Percentiles rank a stretch among this genome's conserved stretches.
Conservation (phyloP, 345 rosid genomes). For the Orychophragmus violaceus region DNA sequence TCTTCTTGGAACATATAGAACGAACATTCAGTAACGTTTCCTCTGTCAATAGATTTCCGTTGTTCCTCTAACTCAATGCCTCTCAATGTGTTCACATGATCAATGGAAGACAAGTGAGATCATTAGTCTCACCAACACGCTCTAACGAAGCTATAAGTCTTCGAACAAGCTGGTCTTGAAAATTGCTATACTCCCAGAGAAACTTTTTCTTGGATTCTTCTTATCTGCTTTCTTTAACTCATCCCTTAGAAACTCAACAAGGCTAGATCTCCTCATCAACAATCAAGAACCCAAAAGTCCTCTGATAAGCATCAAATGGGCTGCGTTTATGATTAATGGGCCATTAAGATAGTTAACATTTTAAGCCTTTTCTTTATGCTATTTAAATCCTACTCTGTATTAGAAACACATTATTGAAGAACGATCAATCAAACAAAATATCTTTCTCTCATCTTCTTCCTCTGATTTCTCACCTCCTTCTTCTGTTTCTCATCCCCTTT, state of each 20-base stretch:
- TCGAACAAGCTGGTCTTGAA: conserved; percentile 58
- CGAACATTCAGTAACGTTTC: conserved; percentile 45
- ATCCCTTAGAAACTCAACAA: conserved; percentile 55
- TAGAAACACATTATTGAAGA: too few relatives aligned
- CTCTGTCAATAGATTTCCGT: conserved; percentile 44
- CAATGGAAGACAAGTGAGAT: conserved; percentile 45
- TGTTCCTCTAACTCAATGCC: conserved; percentile 62
- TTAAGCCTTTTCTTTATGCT: too few relatives aligned
- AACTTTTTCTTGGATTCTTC: neutral
- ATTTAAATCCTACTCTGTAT: too few relatives aligned
- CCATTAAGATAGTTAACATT: too few relatives aligned
- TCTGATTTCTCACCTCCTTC: too few relatives aligned
- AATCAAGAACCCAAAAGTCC: conserved; percentile 56
- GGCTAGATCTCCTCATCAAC: conserved; percentile 52
- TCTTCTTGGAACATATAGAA: conserved; percentile 50
- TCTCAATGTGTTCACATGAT: conserved; percentile 34
- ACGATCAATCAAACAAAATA: too few relatives aligned
- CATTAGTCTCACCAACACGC: conserved; percentile 32
- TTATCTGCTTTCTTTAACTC: conserved; percentile 30
- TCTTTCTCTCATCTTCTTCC: too few relatives aligned
- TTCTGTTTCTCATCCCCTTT: too few relatives aligned
- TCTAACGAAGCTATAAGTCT: conserved; percentile 58
- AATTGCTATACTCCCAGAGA: conserved; percentile 43
- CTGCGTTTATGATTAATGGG: too few relatives aligned
- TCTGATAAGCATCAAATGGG: too few relatives aligned